Evolutionary conservation across 352 stramenopile species (phyloP).

Genomic region (Hyaloperonospora arabidopsidis): DNA sequence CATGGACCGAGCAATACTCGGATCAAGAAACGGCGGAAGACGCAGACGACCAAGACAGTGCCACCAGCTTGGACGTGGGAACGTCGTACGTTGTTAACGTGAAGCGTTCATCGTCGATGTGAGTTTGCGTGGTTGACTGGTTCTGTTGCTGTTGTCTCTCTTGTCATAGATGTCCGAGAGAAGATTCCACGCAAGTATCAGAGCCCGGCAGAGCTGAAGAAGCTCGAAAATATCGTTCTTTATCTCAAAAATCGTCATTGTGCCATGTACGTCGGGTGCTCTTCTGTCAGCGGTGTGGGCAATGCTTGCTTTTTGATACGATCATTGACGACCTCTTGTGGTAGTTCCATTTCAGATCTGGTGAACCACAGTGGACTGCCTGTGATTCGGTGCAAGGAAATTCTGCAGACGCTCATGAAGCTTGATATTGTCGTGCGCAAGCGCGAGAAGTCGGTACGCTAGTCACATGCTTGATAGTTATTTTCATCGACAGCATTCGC

Average conservation of each 20-base stretch:
- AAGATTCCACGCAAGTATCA: slow-evolving; percentile 84
- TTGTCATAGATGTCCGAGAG: slow-evolving; percentile 47
- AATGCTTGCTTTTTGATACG: not conserved
- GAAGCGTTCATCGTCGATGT: not conserved
- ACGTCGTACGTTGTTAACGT: slow-evolving; percentile 45
- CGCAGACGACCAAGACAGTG: slow-evolving; percentile 19
- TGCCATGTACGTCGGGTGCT: slow-evolving; percentile 49
- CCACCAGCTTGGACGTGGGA: slow-evolving; percentile 70
- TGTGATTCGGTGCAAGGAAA: slow-evolving; percentile 84
- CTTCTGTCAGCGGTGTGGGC: not conserved
- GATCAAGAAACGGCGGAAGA: slow-evolving; percentile 27
- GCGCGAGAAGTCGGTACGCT: slow-evolving; percentile 58
- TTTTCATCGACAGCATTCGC: too few species aligned
- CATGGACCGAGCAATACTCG: slow-evolving; percentile 9
- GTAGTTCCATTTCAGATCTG: slow-evolving; percentile 72
- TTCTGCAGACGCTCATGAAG: slow-evolving; percentile 83
- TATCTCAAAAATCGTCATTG: slow-evolving; percentile 78
- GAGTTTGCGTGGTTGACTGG: slow-evolving; percentile 2
- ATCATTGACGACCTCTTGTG: not conserved
- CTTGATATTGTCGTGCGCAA: slow-evolving; percentile 70
- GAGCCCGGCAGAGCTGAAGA: slow-evolving; percentile 64
- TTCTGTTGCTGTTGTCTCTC: not conserved
- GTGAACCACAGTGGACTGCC: slow-evolving; percentile 70
- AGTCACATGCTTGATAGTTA: not conserved
- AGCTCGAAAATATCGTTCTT: slow-evolving; percentile 80